A percentile compares a stretch with the other conserved stretches of the same genome.
These are phyloP conservation scores for Biscogniauxia sp. DNA, from an alignment of 2,329 filamentous ascomycete genomes.

Conservation along the genomic window DNA sequence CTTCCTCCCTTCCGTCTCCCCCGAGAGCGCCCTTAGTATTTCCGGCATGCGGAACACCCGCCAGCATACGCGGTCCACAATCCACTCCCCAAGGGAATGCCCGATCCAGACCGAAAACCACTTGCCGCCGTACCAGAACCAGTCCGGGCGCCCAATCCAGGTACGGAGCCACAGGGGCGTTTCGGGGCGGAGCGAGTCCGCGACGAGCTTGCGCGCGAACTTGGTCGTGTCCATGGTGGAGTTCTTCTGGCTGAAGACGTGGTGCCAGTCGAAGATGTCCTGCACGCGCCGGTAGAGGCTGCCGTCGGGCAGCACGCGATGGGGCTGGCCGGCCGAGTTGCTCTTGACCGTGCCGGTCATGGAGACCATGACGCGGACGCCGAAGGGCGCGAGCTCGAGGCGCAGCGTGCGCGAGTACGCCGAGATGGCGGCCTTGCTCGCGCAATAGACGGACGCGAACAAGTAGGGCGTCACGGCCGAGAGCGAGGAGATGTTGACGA, in stretches of 20 bases:
- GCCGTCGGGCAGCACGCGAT: slow-evolving; percentile 41
- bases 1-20: slow-evolving; percentile 25
- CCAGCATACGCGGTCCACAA: slow-evolving; percentile 35
- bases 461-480: slow-evolving; percentile 50
- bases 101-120: slow-evolving; percentile 30
- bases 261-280: slow-evolving; percentile 45
- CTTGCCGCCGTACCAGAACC: slow-evolving; percentile 41
- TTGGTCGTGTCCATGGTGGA: slow-evolving; percentile 42
- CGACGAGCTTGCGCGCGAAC: slow-evolving; percentile 44
- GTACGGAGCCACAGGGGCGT: slow-evolving; percentile 30
- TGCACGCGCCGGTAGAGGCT: slow-evolving; percentile 48
- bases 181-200: slow-evolving; percentile 39
- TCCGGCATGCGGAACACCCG: slow-evolving; percentile 34
- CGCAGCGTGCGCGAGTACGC: slow-evolving; percentile 53
- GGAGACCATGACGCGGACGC: slow-evolving; percentile 56
- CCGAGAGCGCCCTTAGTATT: slow-evolving; percentile 30
- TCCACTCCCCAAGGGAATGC: slow-evolving; percentile 37
- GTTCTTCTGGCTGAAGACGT: slow-evolving; percentile 49
- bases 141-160: slow-evolving; percentile 42
- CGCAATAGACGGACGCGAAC: slow-evolving; percentile 53
- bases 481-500: slow-evolving; percentile 55
- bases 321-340: slow-evolving; percentile 44
- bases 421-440: slow-evolving; percentile 54
- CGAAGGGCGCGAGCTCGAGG: slow-evolving; percentile 51
- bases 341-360: slow-evolving; percentile 53